Evolutionary conservation across 495 filamentous ascomycete species (phyloP).

Genomic region (Cercophora newfieldiana): DNA sequence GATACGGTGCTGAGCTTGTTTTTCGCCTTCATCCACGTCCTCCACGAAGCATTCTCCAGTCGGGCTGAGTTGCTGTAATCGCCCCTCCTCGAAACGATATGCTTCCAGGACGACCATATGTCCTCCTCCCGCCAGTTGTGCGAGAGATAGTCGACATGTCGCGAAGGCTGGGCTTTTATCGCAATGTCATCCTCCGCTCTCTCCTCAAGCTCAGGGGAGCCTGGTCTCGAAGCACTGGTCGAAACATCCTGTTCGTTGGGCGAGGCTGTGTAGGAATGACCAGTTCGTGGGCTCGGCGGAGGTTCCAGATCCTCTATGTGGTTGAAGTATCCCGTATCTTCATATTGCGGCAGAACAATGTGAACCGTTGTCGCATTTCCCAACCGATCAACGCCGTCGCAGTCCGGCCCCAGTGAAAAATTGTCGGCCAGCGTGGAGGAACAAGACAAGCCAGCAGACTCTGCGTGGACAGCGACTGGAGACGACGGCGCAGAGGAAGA

Average conservation of each 20-base stretch:
- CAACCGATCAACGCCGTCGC: conserved; percentile 47
- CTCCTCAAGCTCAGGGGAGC: conserved; percentile 43
- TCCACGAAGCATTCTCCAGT: conserved; percentile 95
- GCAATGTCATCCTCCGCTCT: conserved; percentile 81
- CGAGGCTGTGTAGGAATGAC: conserved; percentile 47
- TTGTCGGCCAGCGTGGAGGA: conserved; percentile 64
- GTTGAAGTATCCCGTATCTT: conserved; percentile 49
- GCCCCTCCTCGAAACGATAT: conserved; percentile 75
- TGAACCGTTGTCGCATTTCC: conserved; percentile 43
- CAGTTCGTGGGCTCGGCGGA: conserved; percentile 44
- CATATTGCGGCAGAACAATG: conserved; percentile 60
- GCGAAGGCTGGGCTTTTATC: conserved; percentile 72
- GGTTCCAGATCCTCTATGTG: conserved; percentile 50
- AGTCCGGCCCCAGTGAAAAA: conserved; percentile 59
- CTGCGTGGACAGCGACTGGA: conserved; percentile 38
- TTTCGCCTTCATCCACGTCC: conserved; percentile 94
- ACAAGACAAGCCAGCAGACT: conserved; percentile 42
- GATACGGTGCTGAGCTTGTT: conserved; percentile 82
- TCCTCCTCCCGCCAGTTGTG: conserved; percentile 96
- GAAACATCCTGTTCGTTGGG: conserved; percentile 47
- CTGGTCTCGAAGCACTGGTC: conserved; percentile 48
- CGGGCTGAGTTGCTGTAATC: conserved; percentile 78
- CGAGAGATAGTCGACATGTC: conserved; percentile 95
- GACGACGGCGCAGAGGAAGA: conserved; percentile 52
- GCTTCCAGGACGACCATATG: conserved; percentile 96